Percentiles rank a stretch among this genome's conserved stretches.
These are phyloP conservation scores for Saraca asoca DNA, from an alignment of 331 rosid genomes.

Conservation along the genomic window DNA sequence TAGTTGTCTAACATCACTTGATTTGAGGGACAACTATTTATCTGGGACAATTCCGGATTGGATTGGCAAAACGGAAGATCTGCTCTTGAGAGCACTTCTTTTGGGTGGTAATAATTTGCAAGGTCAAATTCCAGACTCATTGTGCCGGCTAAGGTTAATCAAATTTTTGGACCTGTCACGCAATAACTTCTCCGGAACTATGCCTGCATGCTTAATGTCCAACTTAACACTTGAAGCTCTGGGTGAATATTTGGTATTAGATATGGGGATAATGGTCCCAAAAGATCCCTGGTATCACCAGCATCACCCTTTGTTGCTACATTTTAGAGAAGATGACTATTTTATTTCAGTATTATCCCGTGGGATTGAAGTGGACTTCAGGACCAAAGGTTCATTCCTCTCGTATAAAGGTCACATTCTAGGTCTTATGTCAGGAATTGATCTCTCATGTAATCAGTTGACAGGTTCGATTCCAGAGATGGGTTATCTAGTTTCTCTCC, in stretches of 20 bases:
- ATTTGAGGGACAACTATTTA: background rate
- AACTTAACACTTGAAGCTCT: background rate
- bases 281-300: too few relatives aligned
- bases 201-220: constrained; percentile 14
- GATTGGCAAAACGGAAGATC: background rate
- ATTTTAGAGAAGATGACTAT: too few relatives aligned
- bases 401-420: background rate
- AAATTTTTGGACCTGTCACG: constrained; percentile 11
- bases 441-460: constrained; percentile 5
- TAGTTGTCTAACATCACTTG: too few relatives aligned
- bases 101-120: constrained; percentile 9
- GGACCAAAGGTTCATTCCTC: background rate
- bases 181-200: constrained; percentile 3
- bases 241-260: too few relatives aligned
- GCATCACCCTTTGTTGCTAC: background rate
- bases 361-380: background rate
- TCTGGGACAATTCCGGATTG: background rate
- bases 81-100: background rate
- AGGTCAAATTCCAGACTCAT: background rate
- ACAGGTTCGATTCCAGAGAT: background rate
- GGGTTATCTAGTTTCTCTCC: background rate
- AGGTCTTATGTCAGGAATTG: constrained; percentile 2
- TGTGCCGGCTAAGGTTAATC: background rate
- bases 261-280: too few relatives aligned
- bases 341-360: too few relatives aligned